phyloP scores from a whole-genome alignment of 108 stramenopile genomes.

The Skeletonema costatum region DNA sequence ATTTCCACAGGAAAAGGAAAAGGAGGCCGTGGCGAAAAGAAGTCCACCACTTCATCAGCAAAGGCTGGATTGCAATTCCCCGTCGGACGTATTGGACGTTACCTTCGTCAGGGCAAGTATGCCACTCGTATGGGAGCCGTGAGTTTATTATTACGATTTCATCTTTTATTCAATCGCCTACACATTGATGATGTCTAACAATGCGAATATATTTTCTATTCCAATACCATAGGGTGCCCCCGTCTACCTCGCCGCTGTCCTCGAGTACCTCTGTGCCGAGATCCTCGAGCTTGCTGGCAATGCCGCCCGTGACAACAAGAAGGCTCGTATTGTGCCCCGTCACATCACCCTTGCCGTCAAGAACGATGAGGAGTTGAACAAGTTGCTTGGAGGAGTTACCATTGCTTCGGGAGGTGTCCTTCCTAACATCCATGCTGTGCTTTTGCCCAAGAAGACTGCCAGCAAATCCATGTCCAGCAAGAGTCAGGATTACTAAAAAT shows the following conservation, averaged over 20 bases:
- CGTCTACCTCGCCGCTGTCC: conserved; percentile 94
- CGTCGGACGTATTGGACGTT: conserved; percentile 94
- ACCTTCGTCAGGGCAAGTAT: conserved; percentile 94
- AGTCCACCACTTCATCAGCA: conserved; percentile 81
- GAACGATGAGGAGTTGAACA: conserved; percentile 96
- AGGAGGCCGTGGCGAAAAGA: conserved; percentile 90
- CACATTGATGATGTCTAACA: no score
- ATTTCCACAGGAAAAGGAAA: conserved; percentile 59
- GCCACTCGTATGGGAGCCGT: conserved; percentile 93
- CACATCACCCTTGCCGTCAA: conserved; percentile 95
- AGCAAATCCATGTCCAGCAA: conserved; percentile 24
- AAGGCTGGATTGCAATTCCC: conserved; percentile 98
- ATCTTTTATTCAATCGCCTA: no score
- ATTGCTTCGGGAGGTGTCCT: conserved; percentile 97
- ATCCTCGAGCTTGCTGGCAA: conserved; percentile 96
- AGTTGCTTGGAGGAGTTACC: conserved; percentile 91
- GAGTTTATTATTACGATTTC: no score
- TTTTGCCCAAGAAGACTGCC: conserved; percentile 89
- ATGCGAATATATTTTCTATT: no score
- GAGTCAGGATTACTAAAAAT: conserved; percentile 36
- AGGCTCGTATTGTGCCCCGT: conserved; percentile 92
- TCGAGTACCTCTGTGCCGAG: conserved; percentile 95
- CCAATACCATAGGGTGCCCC: no score
- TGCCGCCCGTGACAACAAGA: conserved; percentile 98
- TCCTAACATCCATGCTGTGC: conserved; percentile 97